Conservation (phyloP, 495 filamentous ascomycete genomes). For the Evernia prunastri region DNA sequence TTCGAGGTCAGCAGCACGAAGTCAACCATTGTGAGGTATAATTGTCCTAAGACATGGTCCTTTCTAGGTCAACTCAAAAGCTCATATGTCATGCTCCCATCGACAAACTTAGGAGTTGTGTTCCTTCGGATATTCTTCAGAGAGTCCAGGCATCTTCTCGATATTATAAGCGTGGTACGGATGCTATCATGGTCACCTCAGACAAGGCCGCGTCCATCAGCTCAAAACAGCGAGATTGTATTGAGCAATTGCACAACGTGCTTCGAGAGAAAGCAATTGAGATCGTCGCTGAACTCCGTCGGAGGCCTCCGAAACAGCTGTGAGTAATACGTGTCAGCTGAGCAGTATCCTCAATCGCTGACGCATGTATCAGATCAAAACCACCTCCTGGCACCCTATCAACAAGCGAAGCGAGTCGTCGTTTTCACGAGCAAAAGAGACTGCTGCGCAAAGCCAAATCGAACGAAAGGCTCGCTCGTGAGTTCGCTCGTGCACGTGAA, state of each 20-base stretch:
- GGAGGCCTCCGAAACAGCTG: not conserved
- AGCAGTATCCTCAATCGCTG: not conserved
- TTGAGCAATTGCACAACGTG: not conserved
- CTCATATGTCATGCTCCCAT: not conserved
- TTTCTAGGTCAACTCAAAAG: not conserved
- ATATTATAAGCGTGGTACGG: not conserved
- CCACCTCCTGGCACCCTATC: not conserved
- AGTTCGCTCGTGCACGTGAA: not conserved
- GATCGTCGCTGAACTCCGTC: not conserved
- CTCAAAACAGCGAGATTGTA: not conserved
- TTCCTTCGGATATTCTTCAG: not conserved
- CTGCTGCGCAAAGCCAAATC: not conserved
- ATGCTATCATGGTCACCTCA: not conserved
- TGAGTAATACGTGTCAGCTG: not conserved
- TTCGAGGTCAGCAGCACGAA: not conserved
- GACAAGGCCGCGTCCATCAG: not conserved
- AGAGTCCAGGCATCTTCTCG: not conserved
- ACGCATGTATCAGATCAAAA: not conserved
- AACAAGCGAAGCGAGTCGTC: not conserved
- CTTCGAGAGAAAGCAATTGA: not conserved
- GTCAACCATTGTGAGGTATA: not conserved
- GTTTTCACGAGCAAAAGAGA: not conserved
- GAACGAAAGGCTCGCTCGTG: not conserved
- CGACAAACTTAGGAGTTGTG: not conserved
- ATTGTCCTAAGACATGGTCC: not conserved